Evolutionary conservation across 257 asterid genomes (phyloP).

Genomic region (Salvia splendens): DNA sequence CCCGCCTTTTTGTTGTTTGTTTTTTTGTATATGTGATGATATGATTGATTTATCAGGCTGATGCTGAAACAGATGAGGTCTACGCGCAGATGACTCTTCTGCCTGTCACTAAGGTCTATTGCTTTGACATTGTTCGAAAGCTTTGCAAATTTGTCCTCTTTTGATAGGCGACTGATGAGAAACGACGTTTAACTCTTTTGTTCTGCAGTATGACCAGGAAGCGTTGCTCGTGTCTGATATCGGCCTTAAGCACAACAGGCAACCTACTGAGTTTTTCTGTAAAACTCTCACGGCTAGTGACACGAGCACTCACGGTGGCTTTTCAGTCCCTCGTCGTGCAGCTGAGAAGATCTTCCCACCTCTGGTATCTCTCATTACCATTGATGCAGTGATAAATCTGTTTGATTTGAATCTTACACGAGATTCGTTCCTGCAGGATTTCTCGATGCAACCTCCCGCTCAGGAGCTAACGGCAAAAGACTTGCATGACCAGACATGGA

Average conservation of each 20-base stretch:
- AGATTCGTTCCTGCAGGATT: constrained; percentile 58
- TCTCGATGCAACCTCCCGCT: constrained; percentile 97
- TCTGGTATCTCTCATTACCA: constrained; percentile 50
- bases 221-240: constrained; percentile 80
- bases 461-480: constrained; percentile 91
- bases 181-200: constrained; percentile 23
- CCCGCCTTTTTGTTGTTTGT: not conserved
- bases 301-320: constrained; percentile 99
- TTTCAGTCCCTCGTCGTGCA: constrained; percentile 97
- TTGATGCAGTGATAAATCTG: constrained; percentile 12
- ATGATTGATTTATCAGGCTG: constrained; percentile 60
- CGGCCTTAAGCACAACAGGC: constrained; percentile 77
- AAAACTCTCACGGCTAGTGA: constrained; percentile 97
- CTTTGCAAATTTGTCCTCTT: not conserved
- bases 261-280: constrained; percentile 92
- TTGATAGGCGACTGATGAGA: not conserved
- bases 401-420: constrained; percentile 18
- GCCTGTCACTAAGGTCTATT: constrained; percentile 71
- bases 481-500: constrained; percentile 95
- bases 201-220: constrained; percentile 80
- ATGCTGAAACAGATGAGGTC: constrained; percentile 93
- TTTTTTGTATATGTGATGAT: constrained; percentile 3
- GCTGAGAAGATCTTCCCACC: constrained; percentile 98
- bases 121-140: not conserved
- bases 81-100: constrained; percentile 99